Base-by-base conservation (phyloP, 768 basidiomycete species). In the Tricholomella constricta region DNA sequence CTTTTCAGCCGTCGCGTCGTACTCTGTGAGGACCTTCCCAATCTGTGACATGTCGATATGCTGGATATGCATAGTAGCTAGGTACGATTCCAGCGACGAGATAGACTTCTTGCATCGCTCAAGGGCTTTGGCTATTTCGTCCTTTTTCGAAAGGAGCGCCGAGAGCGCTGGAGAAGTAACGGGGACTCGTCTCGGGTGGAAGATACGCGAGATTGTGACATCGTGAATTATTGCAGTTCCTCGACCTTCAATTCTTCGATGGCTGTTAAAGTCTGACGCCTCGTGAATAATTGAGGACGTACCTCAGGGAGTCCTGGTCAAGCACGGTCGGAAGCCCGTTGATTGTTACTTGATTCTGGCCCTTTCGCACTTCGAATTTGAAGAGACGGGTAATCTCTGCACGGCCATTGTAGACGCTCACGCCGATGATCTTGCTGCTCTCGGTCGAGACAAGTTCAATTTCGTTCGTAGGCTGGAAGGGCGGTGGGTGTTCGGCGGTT, bases 181-280 rank as follows among this genome's bases (percentile, higher is more conserved):
- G 1, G 59, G 58, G 8, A 34, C 14, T 4, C n/a, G n/a, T n/a
- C n/a, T 62, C 42, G 2, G 65, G 55, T 11, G 44, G 55, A 10
- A 64, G 51, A 58, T 49, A 1, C 35, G 46, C 2, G 71, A 70
- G 29, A 76, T 53, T 12, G 71, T 68, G 1, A 79, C 76, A 53
- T 78, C 77, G 42, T 79, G 76, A 35, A 80, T 79, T 0, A 72
- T 77, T 5, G 75, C 77, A 35, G 64, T 56, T 15, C 77, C 75
- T 17, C 69, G 59, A 7, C 77, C 78, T 65, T 79, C 75, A 3
- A 78, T 76, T 51, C 78, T 78, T 48, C 5, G 6, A 57, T n/a
- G n/a, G n/a, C n/a, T n/a, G n/a, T n/a, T n/a, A n/a, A n/a, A n/a
- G n/a, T n/a, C n/a, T n/a, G n/a, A n/a, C n/a, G n/a, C n/a, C n/a